These are phyloP conservation scores for Botrytis fragariae DNA, from an alignment of 2,329 filamentous ascomycete species.

Conservation along the genomic window DNA sequence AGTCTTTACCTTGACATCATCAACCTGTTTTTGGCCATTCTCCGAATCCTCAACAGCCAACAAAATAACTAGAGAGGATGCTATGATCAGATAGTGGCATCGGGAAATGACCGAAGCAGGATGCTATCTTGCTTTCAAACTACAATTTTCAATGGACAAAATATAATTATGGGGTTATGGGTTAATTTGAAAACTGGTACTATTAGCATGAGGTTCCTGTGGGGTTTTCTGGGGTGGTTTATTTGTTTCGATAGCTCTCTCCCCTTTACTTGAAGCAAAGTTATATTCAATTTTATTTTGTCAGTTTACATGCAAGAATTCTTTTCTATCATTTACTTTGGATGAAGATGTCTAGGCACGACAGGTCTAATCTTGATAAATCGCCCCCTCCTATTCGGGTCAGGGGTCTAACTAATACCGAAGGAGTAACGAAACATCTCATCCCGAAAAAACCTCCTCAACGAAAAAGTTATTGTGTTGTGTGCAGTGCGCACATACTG, in stretches of 20 bases:
- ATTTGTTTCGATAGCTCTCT: background rate
- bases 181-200: constrained; percentile 12
- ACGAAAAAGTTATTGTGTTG: constrained; percentile 1
- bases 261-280: constrained; percentile 1
- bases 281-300: background rate
- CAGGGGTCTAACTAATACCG: background rate
- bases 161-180: background rate
- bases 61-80: constrained; percentile 71
- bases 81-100: constrained; percentile 8
- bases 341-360: background rate
- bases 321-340: background rate
- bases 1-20: constrained; percentile 94
- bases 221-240: background rate
- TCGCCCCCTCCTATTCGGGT: constrained; percentile 5
- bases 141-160: background rate
- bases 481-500: constrained; percentile 5
- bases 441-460: constrained; percentile 12
- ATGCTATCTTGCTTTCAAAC: background rate
- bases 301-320: background rate
- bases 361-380: background rate
- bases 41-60: constrained; percentile 91
- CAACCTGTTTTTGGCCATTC: constrained; percentile 93
- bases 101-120: background rate
- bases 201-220: constrained; percentile 4
- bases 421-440: constrained; percentile 6